Percentiles rank a stretch among this genome's conserved stretches.
These are phyloP conservation scores for Annulohypoxylon truncatum DNA, from an alignment of 2,329 filamentous ascomycete species.

Conservation along the genomic window DNA sequence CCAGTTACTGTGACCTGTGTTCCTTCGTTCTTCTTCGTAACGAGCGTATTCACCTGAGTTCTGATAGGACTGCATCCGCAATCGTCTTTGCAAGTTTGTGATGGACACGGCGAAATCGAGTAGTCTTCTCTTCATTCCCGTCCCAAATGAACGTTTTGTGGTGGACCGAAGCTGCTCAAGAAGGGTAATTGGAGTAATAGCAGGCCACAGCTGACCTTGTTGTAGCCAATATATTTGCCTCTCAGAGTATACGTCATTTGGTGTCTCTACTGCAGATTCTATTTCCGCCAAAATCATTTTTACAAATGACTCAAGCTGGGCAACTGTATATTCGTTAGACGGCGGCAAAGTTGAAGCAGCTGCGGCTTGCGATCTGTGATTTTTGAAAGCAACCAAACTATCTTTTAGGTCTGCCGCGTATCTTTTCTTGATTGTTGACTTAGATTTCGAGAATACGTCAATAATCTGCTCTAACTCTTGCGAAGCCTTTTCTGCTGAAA, in stretches of 20 bases:
- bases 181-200: constrained; percentile 55
- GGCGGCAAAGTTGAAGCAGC: not conserved
- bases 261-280: constrained; percentile 15
- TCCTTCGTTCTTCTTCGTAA: constrained; percentile 57
- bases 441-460: constrained; percentile 43
- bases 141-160: constrained; percentile 45
- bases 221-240: constrained; percentile 56
- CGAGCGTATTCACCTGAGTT: constrained; percentile 44
- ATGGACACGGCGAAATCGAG: constrained; percentile 58
- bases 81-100: constrained; percentile 58
- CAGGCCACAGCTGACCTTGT: constrained; percentile 59
- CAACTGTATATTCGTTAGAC: constrained; percentile 4
- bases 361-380: constrained; percentile 9
- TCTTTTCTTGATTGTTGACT: constrained; percentile 50
- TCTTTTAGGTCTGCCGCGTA: constrained; percentile 52
- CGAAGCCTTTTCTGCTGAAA: not conserved
- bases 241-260: constrained; percentile 12
- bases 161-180: constrained; percentile 60
- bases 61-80: constrained; percentile 55
- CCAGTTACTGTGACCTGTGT: constrained; percentile 68
- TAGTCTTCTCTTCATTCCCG: constrained; percentile 54
- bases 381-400: constrained; percentile 44
- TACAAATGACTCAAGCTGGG: constrained; percentile 15
- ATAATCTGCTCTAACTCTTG: constrained; percentile 51
- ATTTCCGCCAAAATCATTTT: constrained; percentile 16